phyloP scores from a whole-genome alignment of 441 rosid species.

The Pelargonium fulgidum region DNA sequence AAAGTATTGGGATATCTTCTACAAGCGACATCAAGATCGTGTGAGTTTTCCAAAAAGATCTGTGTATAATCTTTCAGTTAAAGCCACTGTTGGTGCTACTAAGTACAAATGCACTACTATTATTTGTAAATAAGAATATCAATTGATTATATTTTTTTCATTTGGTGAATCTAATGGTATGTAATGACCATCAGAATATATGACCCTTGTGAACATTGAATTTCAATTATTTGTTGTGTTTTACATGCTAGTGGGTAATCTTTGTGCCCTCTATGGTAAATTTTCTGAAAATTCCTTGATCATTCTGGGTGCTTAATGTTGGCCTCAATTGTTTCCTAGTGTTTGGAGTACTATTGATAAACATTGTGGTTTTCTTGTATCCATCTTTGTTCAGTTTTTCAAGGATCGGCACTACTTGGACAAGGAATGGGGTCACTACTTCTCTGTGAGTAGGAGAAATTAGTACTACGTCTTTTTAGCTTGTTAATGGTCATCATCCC shows the following conservation, averaged over 20 bases:
- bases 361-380: constrained; percentile 6
- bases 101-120: not conserved
- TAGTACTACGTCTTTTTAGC: constrained; percentile 10
- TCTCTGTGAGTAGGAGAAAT: constrained; percentile 51
- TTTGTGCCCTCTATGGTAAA: no score
- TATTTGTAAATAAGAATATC: no score
- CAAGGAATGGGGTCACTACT: constrained; percentile 85
- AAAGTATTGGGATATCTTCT: constrained; percentile 89
- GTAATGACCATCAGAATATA: no score
- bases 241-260: no score
- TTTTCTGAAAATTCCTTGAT: not conserved
- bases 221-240: no score
- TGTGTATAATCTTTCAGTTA: not conserved
- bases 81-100: not conserved
- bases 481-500: constrained; percentile 12
- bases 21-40: constrained; percentile 75
- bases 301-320: no score
- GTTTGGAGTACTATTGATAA: not conserved
- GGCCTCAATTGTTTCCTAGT: no score
- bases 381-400: constrained; percentile 50
- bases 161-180: no score
- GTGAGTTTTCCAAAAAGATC: constrained; percentile 28
- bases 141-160: no score
- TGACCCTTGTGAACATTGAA: no score
- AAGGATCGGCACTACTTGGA: constrained; percentile 94